Base-by-base conservation (phyloP, 768 basidiomycete genomes). In the Neoboletus magnificus region DNA sequence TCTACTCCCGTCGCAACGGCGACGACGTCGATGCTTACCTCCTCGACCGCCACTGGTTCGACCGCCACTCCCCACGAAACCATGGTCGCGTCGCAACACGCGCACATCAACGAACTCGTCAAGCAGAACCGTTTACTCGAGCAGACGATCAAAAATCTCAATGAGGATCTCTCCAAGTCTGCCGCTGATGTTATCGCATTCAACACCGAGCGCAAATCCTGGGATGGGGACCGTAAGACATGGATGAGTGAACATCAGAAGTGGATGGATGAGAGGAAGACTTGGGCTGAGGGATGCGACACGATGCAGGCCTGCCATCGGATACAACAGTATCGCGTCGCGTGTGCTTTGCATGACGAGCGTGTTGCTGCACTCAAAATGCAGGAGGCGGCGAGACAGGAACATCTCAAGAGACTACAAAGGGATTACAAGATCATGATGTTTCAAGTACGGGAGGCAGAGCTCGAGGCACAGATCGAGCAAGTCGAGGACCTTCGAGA, bases 61-160 rank as follows among this genome's bases (percentile, higher is more conserved):
- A 69, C 57, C 9, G 41, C 68, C 42, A 69, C 71, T 51, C 77
- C 70, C 35, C 68, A 69, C 40, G 75, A 75, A 30, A 77, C 83
- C 23, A 75, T 87, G 62, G 81, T 82, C 58, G 76, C 82, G 25
- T 78, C 84, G 5, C 81, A 86, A 66, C 83, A 83, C 56, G 71
- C 77, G 3, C 87, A 90, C 66, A 88, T 91, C 48, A 79, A 85
- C 47, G 86, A 91, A 41, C 81, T 91, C 50, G 85, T 89, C 3
- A 81, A 86, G 59, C 78, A 83, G 58, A 86, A 82, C 63, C 82
- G 82, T 25, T 80, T 79, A 0, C 77, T 88, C 50, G 86, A 88
- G 54, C 79, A 84, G 56, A 79, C 78, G 5, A 77, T 79, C 68
- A 79, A 79, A 61, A 81, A 79, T 42, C 77, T 89, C 35, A 65